Conservation (phyloP, 2,329 filamentous ascomycete genomes). For the Daldinia eschscholtzii region DNA sequence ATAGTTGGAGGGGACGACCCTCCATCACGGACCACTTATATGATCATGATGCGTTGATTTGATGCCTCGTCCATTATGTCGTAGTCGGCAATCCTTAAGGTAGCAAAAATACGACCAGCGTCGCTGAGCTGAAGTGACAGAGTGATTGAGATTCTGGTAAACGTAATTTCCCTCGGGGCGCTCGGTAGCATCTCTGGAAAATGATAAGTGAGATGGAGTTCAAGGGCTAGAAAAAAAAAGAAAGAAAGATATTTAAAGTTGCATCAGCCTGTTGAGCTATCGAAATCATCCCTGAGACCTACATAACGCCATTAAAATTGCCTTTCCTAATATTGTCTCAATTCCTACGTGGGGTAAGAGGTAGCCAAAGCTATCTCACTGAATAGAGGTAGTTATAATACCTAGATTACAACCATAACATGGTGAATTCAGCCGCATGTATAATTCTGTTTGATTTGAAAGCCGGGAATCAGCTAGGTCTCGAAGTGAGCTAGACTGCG, state of each 20-base stretch:
- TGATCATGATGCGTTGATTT: slow-evolving; percentile 31
- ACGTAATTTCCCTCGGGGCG: slow-evolving; percentile 25
- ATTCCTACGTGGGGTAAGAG: slow-evolving; percentile 14
- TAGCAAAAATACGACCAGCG: slow-evolving; percentile 21
- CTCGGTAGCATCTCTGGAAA: slow-evolving; percentile 21
- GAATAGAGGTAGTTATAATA: neutral
- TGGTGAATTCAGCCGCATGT: slow-evolving; percentile 2
- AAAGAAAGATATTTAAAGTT: slow-evolving; percentile 17
- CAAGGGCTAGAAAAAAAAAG: slow-evolving; percentile 10
- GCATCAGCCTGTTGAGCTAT: neutral
- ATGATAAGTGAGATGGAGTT: neutral
- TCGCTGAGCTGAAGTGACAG: slow-evolving; percentile 34
- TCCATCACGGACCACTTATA: slow-evolving; percentile 18
- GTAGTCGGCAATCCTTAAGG: slow-evolving; percentile 23
- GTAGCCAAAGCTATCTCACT: neutral
- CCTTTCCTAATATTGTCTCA: neutral
- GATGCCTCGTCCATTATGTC: slow-evolving; percentile 26
- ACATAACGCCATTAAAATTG: slow-evolving; percentile 6
- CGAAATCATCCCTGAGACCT: slow-evolving; percentile 12
- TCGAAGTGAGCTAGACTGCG: neutral
- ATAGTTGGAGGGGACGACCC: slow-evolving; percentile 22
- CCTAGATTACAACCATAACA: neutral
- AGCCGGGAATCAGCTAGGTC: neutral
- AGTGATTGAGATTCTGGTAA: slow-evolving; percentile 31
- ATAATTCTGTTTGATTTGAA: neutral